Percentiles rank a stretch among this genome's conserved stretches.
phyloP scores from a whole-genome alignment of 106 monocot genomes.

The Allium sativum region DNA sequence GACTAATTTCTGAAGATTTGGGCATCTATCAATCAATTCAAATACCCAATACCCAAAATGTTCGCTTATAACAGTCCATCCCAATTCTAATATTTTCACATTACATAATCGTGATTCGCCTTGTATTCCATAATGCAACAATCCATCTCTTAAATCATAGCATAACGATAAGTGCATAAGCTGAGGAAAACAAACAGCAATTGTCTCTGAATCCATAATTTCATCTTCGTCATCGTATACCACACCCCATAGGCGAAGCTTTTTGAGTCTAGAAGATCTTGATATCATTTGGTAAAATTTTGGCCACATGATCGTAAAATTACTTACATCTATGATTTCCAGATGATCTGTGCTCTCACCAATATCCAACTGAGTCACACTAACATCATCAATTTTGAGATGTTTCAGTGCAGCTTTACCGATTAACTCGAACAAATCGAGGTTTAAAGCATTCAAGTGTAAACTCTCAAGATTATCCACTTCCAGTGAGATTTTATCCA shows the following conservation, averaged over 20 bases:
- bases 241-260: slow-evolving; percentile 79
- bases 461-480: slow-evolving; percentile 79
- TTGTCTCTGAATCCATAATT: slow-evolving; percentile 70
- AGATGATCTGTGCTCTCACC: slow-evolving; percentile 71
- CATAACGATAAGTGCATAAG: slow-evolving; percentile 73
- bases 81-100: slow-evolving; percentile 71
- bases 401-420: slow-evolving; percentile 71
- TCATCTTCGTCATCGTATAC: slow-evolving; percentile 98
- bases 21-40: slow-evolving; percentile 86
- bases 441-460: slow-evolving; percentile 70
- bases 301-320: slow-evolving; percentile 82
- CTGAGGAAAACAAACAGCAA: slow-evolving; percentile 62
- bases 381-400: slow-evolving; percentile 90
- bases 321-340: slow-evolving; percentile 81
- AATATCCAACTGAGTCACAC: slow-evolving; percentile 86
- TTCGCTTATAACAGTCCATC: slow-evolving; percentile 84
- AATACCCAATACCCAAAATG: slow-evolving; percentile 83
- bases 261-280: slow-evolving; percentile 61
- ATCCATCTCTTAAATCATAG: slow-evolving; percentile 73
- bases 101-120: slow-evolving; percentile 56
- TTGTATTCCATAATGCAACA: slow-evolving; percentile 57
- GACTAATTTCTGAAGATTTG: slow-evolving; percentile 71
- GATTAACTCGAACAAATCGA: slow-evolving; percentile 85
- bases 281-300: slow-evolving; percentile 87
- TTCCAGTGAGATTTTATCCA: slow-evolving; percentile 88